phyloP scores from a whole-genome alignment of 495 filamentous ascomycete genomes.

The Penicillium daleae region DNA sequence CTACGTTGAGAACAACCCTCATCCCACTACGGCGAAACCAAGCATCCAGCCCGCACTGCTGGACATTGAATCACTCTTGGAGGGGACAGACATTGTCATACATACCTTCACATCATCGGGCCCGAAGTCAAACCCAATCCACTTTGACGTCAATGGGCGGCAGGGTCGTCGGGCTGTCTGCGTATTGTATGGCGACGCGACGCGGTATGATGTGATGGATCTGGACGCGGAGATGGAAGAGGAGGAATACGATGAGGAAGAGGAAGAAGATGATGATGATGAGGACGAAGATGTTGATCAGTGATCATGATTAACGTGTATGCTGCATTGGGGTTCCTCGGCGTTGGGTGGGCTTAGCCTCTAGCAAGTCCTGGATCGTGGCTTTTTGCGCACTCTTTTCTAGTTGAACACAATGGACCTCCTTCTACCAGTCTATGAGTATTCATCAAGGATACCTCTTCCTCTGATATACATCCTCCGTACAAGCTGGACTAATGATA shows the following conservation, averaged over 20 bases:
- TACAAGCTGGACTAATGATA: background rate
- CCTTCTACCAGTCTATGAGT: too few relatives aligned
- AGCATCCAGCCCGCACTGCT: constrained; percentile 24
- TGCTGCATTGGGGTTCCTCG: background rate
- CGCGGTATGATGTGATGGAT: constrained; percentile 62
- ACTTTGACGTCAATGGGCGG: constrained; percentile 58
- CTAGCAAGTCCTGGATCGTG: background rate
- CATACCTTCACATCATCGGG: constrained; percentile 44
- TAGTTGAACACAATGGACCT: background rate
- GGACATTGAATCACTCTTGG: constrained; percentile 25
- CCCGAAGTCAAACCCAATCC: constrained; percentile 45
- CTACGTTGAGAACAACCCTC: constrained; percentile 23
- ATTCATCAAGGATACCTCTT: too few relatives aligned
- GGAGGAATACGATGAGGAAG: constrained; percentile 34
- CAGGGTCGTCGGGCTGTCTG: constrained; percentile 57
- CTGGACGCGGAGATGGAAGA: constrained; percentile 51
- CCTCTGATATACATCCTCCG: too few relatives aligned
- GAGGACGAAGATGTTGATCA: constrained; percentile 16
- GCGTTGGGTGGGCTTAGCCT: background rate
- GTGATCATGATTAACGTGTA: background rate
- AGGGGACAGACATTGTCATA: constrained; percentile 24
- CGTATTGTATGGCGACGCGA: constrained; percentile 57
- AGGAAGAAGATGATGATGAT: constrained; percentile 19
- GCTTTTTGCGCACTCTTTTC: background rate
- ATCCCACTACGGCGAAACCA: constrained; percentile 17